Conservation (phyloP, 225 moss, liverwort and hornwort genomes). For the Anthoceros angustus region DNA sequence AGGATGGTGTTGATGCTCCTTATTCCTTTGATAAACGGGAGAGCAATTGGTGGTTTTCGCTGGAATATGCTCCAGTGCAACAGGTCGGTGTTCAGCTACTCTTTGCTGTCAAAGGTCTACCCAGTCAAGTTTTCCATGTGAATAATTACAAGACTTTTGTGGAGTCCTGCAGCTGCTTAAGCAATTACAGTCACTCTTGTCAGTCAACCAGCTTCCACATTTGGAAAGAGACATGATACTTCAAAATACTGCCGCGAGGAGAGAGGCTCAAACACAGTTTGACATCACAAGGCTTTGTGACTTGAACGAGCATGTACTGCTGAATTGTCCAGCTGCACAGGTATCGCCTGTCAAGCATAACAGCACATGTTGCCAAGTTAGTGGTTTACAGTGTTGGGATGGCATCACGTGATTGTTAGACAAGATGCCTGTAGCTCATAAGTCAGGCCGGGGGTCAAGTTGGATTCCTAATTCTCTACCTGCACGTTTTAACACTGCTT, state of each 20-base stretch:
- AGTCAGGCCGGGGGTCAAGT: neutral
- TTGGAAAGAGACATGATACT: conserved; percentile 91
- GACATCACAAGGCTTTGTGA: conserved; percentile 81
- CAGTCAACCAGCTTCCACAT: conserved; percentile 75
- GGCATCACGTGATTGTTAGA: neutral
- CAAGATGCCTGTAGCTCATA: neutral
- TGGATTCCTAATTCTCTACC: neutral
- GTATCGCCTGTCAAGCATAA: conserved; percentile 11
- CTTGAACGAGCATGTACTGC: conserved; percentile 60
- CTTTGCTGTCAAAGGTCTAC: neutral
- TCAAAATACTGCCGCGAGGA: conserved; percentile 77
- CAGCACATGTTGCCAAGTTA: too few relatives aligned
- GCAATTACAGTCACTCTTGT: conserved; percentile 76
- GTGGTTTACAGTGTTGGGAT: too few relatives aligned
- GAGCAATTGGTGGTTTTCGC: conserved; percentile 81
- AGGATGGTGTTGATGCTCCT: conserved; percentile 81
- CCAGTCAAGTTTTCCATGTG: too few relatives aligned
- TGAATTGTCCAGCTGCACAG: conserved; percentile 74
- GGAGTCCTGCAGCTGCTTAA: conserved; percentile 28
- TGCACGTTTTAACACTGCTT: neutral
- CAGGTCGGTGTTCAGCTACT: conserved; percentile 26
- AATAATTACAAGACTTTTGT: neutral
- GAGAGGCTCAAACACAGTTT: conserved; percentile 90
- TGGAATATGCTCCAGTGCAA: conserved; percentile 80
- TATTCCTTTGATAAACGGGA: conserved; percentile 75